A percentile compares a stretch with the other conserved stretches of the same genome.
These are phyloP conservation scores for Diutina pseudorugosa DNA, from an alignment of 1,139 yeast species.

Conservation along the genomic window DNA sequence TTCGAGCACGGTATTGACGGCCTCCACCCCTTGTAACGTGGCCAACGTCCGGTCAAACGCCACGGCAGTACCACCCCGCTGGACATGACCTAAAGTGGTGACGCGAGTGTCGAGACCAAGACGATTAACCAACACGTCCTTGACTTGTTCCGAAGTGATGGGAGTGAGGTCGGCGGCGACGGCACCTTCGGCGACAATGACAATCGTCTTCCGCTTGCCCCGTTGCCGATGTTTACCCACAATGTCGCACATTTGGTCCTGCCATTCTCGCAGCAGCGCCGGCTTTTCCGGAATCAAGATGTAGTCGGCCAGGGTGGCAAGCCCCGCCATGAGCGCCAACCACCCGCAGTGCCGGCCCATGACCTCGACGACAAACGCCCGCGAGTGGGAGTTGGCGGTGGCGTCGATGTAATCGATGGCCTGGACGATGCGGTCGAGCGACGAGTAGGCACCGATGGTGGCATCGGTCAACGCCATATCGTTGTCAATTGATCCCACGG, in stretches of 20 bases:
- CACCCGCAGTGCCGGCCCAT: slow-evolving; percentile 90
- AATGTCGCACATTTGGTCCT: slow-evolving; percentile 51
- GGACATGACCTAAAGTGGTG: slow-evolving; percentile 74
- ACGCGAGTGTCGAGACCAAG: slow-evolving; percentile 69
- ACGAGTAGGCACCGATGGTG: slow-evolving; percentile 72
- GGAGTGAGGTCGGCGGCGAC: slow-evolving; percentile 54
- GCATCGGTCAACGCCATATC: slow-evolving; percentile 79
- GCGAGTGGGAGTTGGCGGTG: slow-evolving; percentile 70
- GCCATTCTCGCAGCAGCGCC: slow-evolving; percentile 38
- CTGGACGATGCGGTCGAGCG: slow-evolving; percentile 64
- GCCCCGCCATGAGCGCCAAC: slow-evolving; percentile 76
- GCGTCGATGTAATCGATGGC: slow-evolving; percentile 78
- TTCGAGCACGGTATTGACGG: slow-evolving; percentile 65
- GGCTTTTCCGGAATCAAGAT: slow-evolving; percentile 77
- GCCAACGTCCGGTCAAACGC: slow-evolving; percentile 69
- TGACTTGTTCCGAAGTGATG: slow-evolving; percentile 54
- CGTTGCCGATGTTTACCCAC: slow-evolving; percentile 53
- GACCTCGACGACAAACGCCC: slow-evolving; percentile 80
- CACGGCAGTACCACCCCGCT: slow-evolving; percentile 80
- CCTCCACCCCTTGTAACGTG: slow-evolving; percentile 75
- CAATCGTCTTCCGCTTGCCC: slow-evolving; percentile 71
- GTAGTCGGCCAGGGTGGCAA: slow-evolving; percentile 72
- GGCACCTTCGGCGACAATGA: slow-evolving; percentile 80
- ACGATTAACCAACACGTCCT: slow-evolving; percentile 50
- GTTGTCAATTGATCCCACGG: slow-evolving; percentile 75